phyloP scores from a whole-genome alignment of 495 filamentous ascomycete genomes.

The Xylaria longipes region DNA sequence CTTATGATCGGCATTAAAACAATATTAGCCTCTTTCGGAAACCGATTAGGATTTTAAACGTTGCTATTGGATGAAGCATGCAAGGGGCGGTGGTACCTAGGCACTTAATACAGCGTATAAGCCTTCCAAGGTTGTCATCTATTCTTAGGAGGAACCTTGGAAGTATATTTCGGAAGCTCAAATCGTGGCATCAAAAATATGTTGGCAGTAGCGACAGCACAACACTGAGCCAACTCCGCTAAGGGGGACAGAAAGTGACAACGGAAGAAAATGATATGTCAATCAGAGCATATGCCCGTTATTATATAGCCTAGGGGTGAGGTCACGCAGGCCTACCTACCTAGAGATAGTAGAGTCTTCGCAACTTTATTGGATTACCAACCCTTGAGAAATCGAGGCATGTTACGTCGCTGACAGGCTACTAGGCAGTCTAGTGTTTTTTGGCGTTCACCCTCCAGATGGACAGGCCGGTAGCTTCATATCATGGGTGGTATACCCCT shows the following conservation, averaged over 20 bases:
- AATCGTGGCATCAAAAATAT: neutral
- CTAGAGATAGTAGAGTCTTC: neutral
- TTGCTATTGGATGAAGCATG: neutral
- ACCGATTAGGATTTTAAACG: neutral
- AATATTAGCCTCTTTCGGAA: slow-evolving; percentile 25
- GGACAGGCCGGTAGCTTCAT: neutral
- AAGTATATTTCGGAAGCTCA: neutral
- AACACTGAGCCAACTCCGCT: neutral
- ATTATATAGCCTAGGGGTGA: neutral
- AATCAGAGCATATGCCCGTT: neutral
- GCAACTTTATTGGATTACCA: neutral
- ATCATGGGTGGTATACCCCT: slow-evolving; percentile 12
- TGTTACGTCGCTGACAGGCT: slow-evolving; percentile 1
- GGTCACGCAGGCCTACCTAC: neutral
- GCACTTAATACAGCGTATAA: neutral
- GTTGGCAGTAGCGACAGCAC: neutral
- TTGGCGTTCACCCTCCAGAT: slow-evolving; percentile 7
- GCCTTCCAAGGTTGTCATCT: slow-evolving; percentile 5
- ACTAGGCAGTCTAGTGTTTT: neutral
- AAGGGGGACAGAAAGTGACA: neutral
- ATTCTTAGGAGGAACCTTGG: slow-evolving; percentile 4
- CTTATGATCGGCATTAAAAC: slow-evolving; percentile 6
- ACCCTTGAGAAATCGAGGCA: neutral
- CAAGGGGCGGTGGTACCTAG: neutral
- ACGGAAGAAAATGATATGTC: neutral